Evolutionary conservation across 2,329 filamentous ascomycete species (phyloP).

Genomic region (Lasiodiplodia citricola): DNA sequence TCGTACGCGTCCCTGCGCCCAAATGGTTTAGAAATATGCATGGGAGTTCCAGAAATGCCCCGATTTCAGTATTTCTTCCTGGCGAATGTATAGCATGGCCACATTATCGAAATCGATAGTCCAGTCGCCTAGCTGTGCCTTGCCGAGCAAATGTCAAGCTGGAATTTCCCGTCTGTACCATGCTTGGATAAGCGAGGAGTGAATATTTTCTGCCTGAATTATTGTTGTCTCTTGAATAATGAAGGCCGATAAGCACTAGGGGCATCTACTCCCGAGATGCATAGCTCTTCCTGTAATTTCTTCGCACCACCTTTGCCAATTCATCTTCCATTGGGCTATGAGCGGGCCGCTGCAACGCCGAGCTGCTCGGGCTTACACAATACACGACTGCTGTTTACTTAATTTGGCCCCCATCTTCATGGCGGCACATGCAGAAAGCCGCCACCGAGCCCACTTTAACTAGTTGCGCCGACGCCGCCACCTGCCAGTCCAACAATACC

Average conservation of each 20-base stretch:
- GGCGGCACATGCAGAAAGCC: conserved; percentile 4
- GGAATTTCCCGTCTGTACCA: not conserved
- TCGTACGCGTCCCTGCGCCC: not conserved
- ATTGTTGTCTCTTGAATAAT: not conserved
- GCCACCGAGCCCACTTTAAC: conserved; percentile 1
- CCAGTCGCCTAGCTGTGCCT: not conserved
- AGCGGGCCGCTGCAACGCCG: not conserved
- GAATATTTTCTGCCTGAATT: not conserved
- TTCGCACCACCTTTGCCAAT: not conserved
- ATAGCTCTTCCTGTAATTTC: not conserved
- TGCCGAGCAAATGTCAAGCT: not conserved
- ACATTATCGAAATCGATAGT: not conserved
- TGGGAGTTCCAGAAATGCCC: not conserved
- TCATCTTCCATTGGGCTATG: not conserved
- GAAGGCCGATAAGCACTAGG: not conserved
- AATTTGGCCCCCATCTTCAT: conserved; percentile 7
- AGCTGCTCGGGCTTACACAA: not conserved
- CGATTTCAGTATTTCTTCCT: conserved; percentile 4
- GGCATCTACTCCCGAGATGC: not conserved
- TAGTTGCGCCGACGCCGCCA: not conserved
- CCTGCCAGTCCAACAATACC: conserved; percentile 10
- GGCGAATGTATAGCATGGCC: not conserved
- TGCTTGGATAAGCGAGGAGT: conserved; percentile 1
- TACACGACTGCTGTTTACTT: not conserved
- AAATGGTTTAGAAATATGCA: not conserved